phyloP scores from a whole-genome alignment of 1,284 basidiomycete species.

The Leccinum pseudoinsigne region DNA sequence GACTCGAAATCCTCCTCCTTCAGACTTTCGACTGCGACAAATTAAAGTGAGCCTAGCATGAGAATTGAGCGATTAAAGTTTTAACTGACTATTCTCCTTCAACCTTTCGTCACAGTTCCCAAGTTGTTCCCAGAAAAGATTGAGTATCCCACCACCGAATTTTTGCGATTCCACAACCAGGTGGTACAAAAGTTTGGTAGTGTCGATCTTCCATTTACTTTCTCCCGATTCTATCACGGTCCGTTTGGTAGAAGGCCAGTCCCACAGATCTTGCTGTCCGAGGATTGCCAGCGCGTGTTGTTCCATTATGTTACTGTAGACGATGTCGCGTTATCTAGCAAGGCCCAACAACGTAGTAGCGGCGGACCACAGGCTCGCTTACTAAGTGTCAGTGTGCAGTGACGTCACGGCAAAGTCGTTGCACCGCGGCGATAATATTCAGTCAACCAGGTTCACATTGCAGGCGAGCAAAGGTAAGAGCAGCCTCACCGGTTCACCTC shows the following conservation, averaged over 20 bases:
- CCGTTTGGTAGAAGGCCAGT: neutral
- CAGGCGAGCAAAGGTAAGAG: no score
- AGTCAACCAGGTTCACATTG: no score
- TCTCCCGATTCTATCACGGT: neutral
- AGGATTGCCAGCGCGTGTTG: neutral
- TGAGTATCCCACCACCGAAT: constrained; percentile 1
- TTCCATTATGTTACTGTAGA: neutral
- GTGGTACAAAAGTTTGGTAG: constrained; percentile 1
- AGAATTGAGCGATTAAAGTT: neutral
- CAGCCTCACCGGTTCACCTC: no score
- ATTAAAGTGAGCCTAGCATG: neutral
- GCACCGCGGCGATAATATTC: no score
- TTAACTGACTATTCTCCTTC: constrained; percentile 1
- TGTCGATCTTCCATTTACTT: neutral
- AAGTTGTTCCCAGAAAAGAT: constrained; percentile 5
- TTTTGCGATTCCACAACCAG: constrained; percentile 7
- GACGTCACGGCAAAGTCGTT: no score
- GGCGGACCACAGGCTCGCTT: no score
- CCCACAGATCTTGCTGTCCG: neutral
- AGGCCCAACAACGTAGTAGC: no score
- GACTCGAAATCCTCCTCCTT: neutral
- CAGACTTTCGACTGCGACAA: neutral
- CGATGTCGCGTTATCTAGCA: neutral
- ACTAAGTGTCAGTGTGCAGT: no score
- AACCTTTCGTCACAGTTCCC: constrained; percentile 1